Evolutionary conservation across 192 early-diverging fungal species (phyloP).

Genomic region (Cetraspora pellucida): DNA sequence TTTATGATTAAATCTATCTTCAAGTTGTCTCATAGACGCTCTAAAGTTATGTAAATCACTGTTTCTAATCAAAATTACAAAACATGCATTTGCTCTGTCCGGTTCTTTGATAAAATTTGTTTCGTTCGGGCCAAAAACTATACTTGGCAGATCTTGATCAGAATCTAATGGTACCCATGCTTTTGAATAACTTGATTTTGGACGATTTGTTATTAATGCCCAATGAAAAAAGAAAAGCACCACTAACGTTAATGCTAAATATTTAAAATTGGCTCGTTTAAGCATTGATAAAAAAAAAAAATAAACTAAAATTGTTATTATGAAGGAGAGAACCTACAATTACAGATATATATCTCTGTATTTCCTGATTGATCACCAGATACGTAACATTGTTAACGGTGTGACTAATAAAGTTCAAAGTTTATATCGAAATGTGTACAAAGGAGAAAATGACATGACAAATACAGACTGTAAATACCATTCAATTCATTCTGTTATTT

Average conservation of each 20-base stretch:
- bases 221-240: slow-evolving; percentile 1
- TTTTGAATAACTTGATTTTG: slow-evolving; percentile 9
- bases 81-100: slow-evolving; percentile 36
- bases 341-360: too few relatives aligned
- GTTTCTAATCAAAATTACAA: slow-evolving; percentile 80
- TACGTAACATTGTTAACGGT: too few relatives aligned
- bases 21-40: slow-evolving; percentile 68
- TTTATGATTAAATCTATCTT: slow-evolving; percentile 77
- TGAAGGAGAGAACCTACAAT: too few relatives aligned
- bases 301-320: too few relatives aligned
- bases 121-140: not conserved
- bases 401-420: too few relatives aligned
- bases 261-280: slow-evolving; percentile 22
- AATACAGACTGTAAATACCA: too few relatives aligned
- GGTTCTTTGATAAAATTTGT: not conserved
- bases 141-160: not conserved
- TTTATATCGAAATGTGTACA: too few relatives aligned
- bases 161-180: not conserved
- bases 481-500: too few relatives aligned
- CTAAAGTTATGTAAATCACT: slow-evolving; percentile 63
- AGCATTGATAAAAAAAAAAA: not conserved
- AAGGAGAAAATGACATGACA: too few relatives aligned
- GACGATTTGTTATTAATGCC: not conserved
- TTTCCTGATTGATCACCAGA: too few relatives aligned
- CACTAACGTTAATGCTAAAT: not conserved